Conservation (phyloP, 129 eudicot genomes). For the Gnaphalium uliginosum region DNA sequence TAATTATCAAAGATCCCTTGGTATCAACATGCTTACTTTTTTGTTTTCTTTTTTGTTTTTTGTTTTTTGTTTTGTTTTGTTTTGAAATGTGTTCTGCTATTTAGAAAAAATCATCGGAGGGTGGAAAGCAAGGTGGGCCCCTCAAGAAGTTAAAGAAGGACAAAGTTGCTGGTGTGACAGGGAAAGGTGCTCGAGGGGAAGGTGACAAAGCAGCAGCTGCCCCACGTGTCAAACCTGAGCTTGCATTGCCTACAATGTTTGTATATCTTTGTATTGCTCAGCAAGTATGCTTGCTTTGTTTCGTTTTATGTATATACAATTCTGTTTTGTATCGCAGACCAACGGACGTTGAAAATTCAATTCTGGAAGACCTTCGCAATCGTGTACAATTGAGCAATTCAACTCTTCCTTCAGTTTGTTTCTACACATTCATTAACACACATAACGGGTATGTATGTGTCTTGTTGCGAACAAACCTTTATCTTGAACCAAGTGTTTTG, state of each 20-base stretch:
- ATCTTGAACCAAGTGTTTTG: not conserved
- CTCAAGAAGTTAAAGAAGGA: constrained; percentile 88
- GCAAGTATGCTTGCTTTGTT: not conserved
- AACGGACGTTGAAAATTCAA: constrained; percentile 79
- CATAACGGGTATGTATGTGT: constrained; percentile 66
- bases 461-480: constrained; percentile 6
- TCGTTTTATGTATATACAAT: not conserved
- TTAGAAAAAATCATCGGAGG: constrained; percentile 86
- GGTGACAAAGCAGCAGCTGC: constrained; percentile 58
- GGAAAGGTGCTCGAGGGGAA: constrained; percentile 77
- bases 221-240: constrained; percentile 94
- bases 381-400: constrained; percentile 90
- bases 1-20: not conserved
- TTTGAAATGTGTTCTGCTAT: constrained; percentile 21
- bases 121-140: constrained; percentile 89
- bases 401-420: constrained; percentile 87
- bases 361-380: constrained; percentile 88
- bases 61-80: not conserved
- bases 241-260: constrained; percentile 82
- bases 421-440: constrained; percentile 85
- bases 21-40: not conserved
- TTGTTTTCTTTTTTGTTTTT: not conserved
- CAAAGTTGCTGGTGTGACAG: constrained; percentile 64
- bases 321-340: constrained; percentile 47
- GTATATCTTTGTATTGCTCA: not conserved